Percentiles rank a stretch among this genome's conserved stretches.
These are phyloP conservation scores for Lichtheimia ornata DNA, from an alignment of 371 early-diverging fungal species.

Conservation along the genomic window DNA sequence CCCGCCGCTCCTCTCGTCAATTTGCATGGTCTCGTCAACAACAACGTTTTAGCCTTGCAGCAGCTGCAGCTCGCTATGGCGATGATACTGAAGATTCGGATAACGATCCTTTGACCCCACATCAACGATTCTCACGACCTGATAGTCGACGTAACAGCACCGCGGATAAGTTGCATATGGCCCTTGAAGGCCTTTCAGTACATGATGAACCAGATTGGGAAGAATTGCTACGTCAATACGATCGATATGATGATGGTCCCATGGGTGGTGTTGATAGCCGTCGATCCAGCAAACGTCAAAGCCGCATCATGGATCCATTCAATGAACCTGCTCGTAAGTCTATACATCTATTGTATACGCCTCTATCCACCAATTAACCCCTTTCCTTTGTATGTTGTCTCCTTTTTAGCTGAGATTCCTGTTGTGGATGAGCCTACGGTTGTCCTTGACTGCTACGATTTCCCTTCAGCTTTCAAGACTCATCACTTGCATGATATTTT, in stretches of 20 bases:
- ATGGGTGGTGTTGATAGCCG: constrained; percentile 19
- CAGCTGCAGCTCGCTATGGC: constrained; percentile 1
- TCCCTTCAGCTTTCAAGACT: constrained; percentile 54
- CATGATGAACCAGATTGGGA: constrained; percentile 43
- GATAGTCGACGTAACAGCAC: constrained; percentile 6
- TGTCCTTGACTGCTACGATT: constrained; percentile 52
- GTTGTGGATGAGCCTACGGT: constrained; percentile 45
- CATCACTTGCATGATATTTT: constrained; percentile 59
- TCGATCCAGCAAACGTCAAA: constrained; percentile 34
- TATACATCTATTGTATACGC: background rate
- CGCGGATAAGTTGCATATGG: constrained; percentile 14
- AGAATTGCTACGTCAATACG: constrained; percentile 47
- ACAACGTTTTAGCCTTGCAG: constrained; percentile 7
- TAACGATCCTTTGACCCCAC: constrained; percentile 18
- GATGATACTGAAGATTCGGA: constrained; percentile 14
- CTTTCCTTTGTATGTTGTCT: background rate
- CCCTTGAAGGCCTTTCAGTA: constrained; percentile 10
- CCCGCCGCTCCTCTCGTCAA: constrained; percentile 13
- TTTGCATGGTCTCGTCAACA: constrained; percentile 13
- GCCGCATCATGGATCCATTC: constrained; percentile 44
- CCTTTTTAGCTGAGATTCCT: constrained; percentile 35
- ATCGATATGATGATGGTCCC: constrained; percentile 34
- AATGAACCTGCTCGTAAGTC: constrained; percentile 39
- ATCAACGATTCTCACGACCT: constrained; percentile 10
- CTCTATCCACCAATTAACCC: too few species aligned